These are phyloP conservation scores for Wolfiporia cocos DNA, from an alignment of 1,284 basidiomycete genomes.

Conservation along the genomic window DNA sequence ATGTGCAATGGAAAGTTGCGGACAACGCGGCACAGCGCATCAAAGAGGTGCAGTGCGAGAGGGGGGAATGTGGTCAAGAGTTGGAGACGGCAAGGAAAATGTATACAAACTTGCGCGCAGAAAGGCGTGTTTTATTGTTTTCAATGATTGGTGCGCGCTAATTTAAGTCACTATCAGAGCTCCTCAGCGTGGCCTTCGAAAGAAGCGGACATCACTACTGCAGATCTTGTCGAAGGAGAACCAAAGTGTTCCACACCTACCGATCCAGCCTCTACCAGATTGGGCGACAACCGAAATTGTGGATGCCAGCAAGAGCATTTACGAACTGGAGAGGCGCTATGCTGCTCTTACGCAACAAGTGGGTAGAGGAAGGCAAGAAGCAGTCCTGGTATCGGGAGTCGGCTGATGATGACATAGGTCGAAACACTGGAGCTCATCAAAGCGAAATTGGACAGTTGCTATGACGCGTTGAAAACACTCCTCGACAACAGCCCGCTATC, in stretches of 20 bases:
- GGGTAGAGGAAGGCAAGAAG: too few species aligned
- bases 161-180: background rate
- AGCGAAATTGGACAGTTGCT: slow-evolving; percentile 14
- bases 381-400: too few species aligned
- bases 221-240: slow-evolving; percentile 1
- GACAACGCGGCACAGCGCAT: slow-evolving; percentile 18
- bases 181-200: background rate
- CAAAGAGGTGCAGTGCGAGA: slow-evolving; percentile 7
- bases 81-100: slow-evolving; percentile 13
- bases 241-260: background rate
- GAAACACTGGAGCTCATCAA: slow-evolving; percentile 9
- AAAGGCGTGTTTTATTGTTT: slow-evolving; percentile 2
- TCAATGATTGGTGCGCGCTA: background rate
- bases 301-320: background rate
- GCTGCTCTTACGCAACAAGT: slow-evolving; percentile 3
- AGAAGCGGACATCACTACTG: slow-evolving; percentile 3
- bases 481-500: slow-evolving; percentile 14
- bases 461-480: slow-evolving; percentile 12
- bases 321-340: slow-evolving; percentile 4
- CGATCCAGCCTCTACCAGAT: slow-evolving; percentile 3
- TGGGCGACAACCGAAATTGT: background rate
- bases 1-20: slow-evolving; percentile 18
- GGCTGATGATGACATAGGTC: too few species aligned
- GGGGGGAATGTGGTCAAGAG: slow-evolving; percentile 11
- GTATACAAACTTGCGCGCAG: slow-evolving; percentile 2